These are phyloP conservation scores for Lactifluus piperatus DNA, from an alignment of 768 basidiomycete genomes.

Conservation along the genomic window DNA sequence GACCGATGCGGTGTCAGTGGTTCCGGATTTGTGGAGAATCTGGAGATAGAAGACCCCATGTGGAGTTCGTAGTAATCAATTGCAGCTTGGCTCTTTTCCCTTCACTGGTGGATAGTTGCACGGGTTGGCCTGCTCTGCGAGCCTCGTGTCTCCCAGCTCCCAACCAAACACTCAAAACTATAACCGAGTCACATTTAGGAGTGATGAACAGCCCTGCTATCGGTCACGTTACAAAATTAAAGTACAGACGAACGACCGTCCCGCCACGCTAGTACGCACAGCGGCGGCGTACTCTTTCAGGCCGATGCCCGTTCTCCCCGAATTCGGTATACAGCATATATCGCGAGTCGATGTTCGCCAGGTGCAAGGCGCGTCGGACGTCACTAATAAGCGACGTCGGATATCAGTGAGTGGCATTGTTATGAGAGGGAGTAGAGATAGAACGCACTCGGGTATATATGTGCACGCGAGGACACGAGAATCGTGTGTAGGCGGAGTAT, in stretches of 20 bases:
- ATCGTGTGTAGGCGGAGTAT: slow-evolving; percentile 76
- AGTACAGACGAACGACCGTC: slow-evolving; percentile 50
- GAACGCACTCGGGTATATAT: slow-evolving; percentile 58
- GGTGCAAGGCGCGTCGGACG: slow-evolving; percentile 61
- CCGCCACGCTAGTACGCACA: slow-evolving; percentile 61
- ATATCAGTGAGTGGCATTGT: neutral
- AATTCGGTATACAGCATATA: slow-evolving; percentile 61
- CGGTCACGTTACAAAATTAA: neutral
- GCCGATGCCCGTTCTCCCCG: slow-evolving; percentile 44
- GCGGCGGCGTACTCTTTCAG: slow-evolving; percentile 69
- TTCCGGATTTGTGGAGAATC: too few relatives aligned
- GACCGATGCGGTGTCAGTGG: neutral
- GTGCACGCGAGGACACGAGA: slow-evolving; percentile 51
- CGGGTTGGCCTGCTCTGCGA: too few relatives aligned
- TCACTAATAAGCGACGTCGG: slow-evolving; percentile 42
- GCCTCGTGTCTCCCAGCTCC: too few relatives aligned
- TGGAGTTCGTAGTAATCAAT: too few relatives aligned
- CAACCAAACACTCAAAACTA: too few relatives aligned
- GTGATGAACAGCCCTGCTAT: too few relatives aligned
- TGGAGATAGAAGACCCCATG: too few relatives aligned
- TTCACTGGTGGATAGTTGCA: too few relatives aligned
- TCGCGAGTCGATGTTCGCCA: slow-evolving; percentile 80
- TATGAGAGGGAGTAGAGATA: neutral
- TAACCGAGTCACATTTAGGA: too few relatives aligned
- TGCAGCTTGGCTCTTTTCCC: too few relatives aligned